phyloP scores from a whole-genome alignment of 768 basidiomycete genomes.

The Pulveroboletus ravenelii region DNA sequence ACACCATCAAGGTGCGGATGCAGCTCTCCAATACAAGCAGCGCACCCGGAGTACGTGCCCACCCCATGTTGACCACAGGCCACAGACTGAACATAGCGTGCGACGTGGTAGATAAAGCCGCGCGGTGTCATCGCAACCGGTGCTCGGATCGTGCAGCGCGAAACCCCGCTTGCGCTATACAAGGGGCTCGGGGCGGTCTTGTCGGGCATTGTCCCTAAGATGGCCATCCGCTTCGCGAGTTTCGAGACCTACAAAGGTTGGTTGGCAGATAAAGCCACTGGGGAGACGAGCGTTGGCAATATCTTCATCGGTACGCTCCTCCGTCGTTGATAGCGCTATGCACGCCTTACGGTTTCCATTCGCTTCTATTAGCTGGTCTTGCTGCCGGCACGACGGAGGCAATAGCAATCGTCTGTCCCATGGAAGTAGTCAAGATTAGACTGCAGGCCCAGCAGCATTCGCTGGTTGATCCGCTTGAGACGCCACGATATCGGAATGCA shows the following conservation, averaged over 20 bases:
- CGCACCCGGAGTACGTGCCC: constrained; percentile 70
- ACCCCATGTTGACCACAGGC: not conserved
- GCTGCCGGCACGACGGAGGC: constrained; percentile 96
- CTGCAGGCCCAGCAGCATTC: constrained; percentile 98
- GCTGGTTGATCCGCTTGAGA: constrained; percentile 89
- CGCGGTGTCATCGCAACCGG: constrained; percentile 93
- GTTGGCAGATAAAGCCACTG: constrained; percentile 71
- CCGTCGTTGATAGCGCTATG: not conserved
- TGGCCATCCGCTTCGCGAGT: constrained; percentile 97
- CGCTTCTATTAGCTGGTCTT: constrained; percentile 66
- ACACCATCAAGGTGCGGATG: constrained; percentile 99
- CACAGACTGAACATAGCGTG: not conserved
- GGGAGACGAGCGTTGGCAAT: constrained; percentile 69
- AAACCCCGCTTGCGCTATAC: constrained; percentile 94
- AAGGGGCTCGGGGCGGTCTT: constrained; percentile 97
- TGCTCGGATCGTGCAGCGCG: constrained; percentile 76
- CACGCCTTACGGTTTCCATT: not conserved
- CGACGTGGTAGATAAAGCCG: constrained; percentile 68
- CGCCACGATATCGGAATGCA: constrained; percentile 92
- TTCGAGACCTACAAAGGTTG: constrained; percentile 92
- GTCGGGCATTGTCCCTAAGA: constrained; percentile 97
- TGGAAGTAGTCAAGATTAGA: constrained; percentile 99
- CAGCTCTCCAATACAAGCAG: constrained; percentile 84
- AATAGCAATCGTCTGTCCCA: constrained; percentile 90
- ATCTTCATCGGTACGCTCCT: constrained; percentile 79